phyloP scores from a whole-genome alignment of 192 early-diverging fungal species.

The Coemansia sp. region DNA sequence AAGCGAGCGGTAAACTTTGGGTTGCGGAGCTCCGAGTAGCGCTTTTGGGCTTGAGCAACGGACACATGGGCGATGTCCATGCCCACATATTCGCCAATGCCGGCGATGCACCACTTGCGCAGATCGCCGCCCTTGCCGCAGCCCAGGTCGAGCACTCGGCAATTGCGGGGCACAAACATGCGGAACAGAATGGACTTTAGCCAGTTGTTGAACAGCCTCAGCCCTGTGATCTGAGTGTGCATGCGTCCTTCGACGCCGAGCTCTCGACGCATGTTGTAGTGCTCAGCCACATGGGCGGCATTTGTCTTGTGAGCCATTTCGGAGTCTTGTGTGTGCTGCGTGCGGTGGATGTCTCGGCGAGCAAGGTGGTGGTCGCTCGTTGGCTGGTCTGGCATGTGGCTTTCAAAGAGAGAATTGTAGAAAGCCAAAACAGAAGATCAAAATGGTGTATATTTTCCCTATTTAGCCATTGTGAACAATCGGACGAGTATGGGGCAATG shows the following conservation, averaged over 20 bases:
- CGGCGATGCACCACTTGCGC: slow-evolving; percentile 72
- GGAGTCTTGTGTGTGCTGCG: too few species aligned
- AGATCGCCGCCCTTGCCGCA: slow-evolving; percentile 96
- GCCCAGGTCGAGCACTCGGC: slow-evolving; percentile 82
- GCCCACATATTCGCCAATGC: slow-evolving; percentile 74
- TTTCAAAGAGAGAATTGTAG: neutral
- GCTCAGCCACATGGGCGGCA: slow-evolving; percentile 62
- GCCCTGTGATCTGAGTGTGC: slow-evolving; percentile 79
- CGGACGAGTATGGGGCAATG: too few species aligned
- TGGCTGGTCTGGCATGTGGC: too few species aligned
- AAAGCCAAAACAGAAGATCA: too few species aligned
- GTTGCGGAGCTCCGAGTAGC: slow-evolving; percentile 61
- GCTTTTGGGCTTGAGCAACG: slow-evolving; percentile 73
- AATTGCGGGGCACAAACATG: slow-evolving; percentile 57
- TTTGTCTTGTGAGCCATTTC: neutral
- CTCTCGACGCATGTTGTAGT: slow-evolving; percentile 85
- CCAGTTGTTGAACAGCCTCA: slow-evolving; percentile 98
- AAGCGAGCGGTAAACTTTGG: slow-evolving; percentile 68
- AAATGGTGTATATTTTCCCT: too few species aligned
- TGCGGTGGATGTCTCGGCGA: too few species aligned
- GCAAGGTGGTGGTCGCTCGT: too few species aligned
- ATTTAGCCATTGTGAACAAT: too few species aligned
- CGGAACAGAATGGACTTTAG: slow-evolving; percentile 86
- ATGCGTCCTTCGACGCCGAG: slow-evolving; percentile 72
- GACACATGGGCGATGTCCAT: slow-evolving; percentile 90